These are phyloP conservation scores for Sporothrix curviconia DNA, from an alignment of 2,329 filamentous ascomycete genomes.

Conservation along the genomic window DNA sequence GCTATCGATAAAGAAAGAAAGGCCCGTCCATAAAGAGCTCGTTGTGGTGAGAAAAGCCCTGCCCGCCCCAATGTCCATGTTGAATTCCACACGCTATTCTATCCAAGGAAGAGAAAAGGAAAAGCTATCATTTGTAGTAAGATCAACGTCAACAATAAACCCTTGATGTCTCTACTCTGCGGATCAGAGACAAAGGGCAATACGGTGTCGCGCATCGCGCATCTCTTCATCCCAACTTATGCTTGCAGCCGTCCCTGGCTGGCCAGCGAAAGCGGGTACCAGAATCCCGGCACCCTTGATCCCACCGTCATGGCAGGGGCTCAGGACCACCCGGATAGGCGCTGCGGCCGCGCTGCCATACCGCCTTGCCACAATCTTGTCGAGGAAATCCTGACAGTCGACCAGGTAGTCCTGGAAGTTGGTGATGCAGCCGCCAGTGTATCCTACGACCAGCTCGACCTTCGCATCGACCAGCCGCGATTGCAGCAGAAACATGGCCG, in stretches of 20 bases:
- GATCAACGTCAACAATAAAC: background rate
- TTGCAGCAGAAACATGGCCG: slow-evolving; percentile 11
- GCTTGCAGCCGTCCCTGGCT: slow-evolving; percentile 6
- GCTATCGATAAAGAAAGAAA: no score
- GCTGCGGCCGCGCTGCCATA: slow-evolving; percentile 24
- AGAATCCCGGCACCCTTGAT: slow-evolving; percentile 57
- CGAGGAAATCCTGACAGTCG: slow-evolving; percentile 64
- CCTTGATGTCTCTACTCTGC: no score
- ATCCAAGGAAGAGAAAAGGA: no score
- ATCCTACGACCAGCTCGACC: slow-evolving; percentile 64
- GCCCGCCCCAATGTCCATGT: background rate
- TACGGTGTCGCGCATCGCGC: no score
- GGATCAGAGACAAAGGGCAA: no score
- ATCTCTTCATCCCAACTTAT: background rate
- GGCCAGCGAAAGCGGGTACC: slow-evolving; percentile 36
- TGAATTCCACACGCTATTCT: no score
- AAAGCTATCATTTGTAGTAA: no score
- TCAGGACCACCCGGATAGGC: slow-evolving; percentile 41
- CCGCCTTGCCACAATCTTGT: slow-evolving; percentile 42
- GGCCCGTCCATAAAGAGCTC: no score
- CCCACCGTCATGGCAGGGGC: slow-evolving; percentile 55
- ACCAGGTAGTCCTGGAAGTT: slow-evolving; percentile 67
- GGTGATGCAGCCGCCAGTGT: slow-evolving; percentile 74
- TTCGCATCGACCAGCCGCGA: background rate
- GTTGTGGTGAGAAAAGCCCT: background rate